Percentiles rank a stretch among this genome's conserved stretches.
phyloP scores from a whole-genome alignment of 768 basidiomycete species.

The Chalciporus pseudorubinellus region DNA sequence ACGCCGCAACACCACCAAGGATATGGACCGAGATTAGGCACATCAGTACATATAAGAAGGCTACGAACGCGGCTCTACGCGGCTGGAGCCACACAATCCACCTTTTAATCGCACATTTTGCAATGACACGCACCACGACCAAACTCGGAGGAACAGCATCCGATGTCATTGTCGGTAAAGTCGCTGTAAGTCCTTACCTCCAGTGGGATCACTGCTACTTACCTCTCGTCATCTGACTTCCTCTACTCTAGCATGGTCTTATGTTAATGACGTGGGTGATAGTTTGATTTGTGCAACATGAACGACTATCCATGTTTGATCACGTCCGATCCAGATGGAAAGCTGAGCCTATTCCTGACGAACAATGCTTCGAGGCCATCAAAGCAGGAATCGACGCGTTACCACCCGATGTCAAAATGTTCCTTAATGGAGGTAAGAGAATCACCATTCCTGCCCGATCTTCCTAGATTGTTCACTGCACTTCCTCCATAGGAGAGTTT shows the following conservation, averaged over 20 bases:
- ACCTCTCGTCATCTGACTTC: not conserved
- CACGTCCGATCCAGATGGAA: slow-evolving; percentile 36
- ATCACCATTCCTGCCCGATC: no score
- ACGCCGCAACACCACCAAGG: no score
- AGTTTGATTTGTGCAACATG: no score
- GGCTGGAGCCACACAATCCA: no score
- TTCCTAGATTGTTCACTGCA: not conserved
- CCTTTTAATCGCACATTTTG: not conserved
- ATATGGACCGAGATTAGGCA: no score
- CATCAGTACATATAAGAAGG: no score
- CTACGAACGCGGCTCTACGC: no score
- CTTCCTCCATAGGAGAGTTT: slow-evolving; percentile 44
- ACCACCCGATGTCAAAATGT: slow-evolving; percentile 45
- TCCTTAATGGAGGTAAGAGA: slow-evolving; percentile 48
- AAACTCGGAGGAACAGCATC: slow-evolving; percentile 41
- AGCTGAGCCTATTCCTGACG: slow-evolving; percentile 47
- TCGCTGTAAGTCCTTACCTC: slow-evolving; percentile 32
- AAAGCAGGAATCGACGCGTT: slow-evolving; percentile 46
- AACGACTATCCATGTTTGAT: not conserved
- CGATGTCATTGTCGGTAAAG: slow-evolving; percentile 36
- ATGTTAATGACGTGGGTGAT: slow-evolving; percentile 54
- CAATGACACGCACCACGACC: slow-evolving; percentile 30
- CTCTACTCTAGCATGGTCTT: slow-evolving; percentile 41
- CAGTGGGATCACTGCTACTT: not conserved
- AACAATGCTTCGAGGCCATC: slow-evolving; percentile 60